Evolutionary conservation across 345 rosid genomes (phyloP).

Genomic region (Euphorbia pulcherrima): DNA sequence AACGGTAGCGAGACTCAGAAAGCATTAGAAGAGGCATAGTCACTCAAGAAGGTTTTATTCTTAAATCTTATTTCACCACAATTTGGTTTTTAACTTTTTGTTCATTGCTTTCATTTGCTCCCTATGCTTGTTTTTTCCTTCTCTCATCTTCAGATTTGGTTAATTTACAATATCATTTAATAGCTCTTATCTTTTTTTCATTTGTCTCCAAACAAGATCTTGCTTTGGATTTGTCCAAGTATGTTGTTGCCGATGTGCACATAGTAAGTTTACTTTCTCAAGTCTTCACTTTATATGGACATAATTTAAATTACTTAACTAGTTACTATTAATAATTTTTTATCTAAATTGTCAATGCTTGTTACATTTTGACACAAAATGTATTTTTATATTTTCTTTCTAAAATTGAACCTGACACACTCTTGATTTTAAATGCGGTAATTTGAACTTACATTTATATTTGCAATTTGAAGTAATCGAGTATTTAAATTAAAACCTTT

Average conservation of each 20-base stretch:
- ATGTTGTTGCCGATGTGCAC: conserved; percentile 93
- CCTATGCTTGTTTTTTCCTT: background rate
- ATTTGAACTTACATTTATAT: no score
- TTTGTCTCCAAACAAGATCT: conserved; percentile 81
- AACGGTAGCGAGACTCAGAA: conserved; percentile 99
- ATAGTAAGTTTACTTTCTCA: conserved; percentile 65
- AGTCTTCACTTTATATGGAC: background rate
- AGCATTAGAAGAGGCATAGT: conserved; percentile 97
- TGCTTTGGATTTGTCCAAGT: conserved; percentile 67
- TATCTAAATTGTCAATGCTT: no score
- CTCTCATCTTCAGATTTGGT: background rate
- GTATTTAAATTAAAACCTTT: no score
- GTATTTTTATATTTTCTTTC: no score
- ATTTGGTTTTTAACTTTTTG: background rate
- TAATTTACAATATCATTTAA: background rate
- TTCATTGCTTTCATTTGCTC: no score
- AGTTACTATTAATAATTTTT: no score
- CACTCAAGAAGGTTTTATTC: conserved; percentile 81
- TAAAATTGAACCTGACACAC: no score
- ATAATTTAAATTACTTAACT: no score
- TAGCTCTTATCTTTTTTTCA: conserved; percentile 31
- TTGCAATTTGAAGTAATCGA: no score
- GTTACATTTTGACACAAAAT: no score
- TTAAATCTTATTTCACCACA: background rate
- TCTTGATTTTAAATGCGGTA: no score